These are phyloP conservation scores for Mycena indigotica DNA, from an alignment of 768 basidiomycete genomes.

Conservation along the genomic window DNA sequence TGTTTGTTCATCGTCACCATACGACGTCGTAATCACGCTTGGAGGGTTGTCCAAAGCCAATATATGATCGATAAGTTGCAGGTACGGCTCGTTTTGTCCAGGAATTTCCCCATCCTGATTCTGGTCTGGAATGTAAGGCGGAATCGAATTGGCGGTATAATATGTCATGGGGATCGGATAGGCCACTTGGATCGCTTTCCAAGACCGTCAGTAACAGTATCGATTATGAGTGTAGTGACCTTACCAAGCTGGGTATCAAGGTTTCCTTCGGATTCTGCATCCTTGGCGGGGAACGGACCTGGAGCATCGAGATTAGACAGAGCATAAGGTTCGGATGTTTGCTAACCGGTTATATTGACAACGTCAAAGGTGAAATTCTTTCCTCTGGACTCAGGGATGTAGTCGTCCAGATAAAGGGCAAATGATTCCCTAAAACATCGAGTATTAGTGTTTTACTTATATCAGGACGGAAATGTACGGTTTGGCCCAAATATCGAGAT, in stretches of 20 bases:
- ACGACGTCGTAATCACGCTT: slow-evolving; percentile 43
- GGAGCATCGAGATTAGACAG: not conserved
- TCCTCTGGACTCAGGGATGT: slow-evolving; percentile 32
- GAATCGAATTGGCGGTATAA: slow-evolving; percentile 46
- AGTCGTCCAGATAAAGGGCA: slow-evolving; percentile 32
- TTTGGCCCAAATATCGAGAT: slow-evolving; percentile 36
- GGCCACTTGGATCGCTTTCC: slow-evolving; percentile 41
- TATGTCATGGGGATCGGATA: slow-evolving; percentile 48
- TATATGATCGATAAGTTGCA: slow-evolving; percentile 45
- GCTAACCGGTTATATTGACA: slow-evolving; percentile 37
- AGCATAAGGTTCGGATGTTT: not conserved
- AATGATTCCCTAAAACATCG: slow-evolving; percentile 29
- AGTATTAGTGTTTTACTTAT: no score
- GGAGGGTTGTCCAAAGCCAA: slow-evolving; percentile 33
- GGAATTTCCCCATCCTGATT: slow-evolving; percentile 22
- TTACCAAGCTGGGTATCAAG: slow-evolving; percentile 49
- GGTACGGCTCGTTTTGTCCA: slow-evolving; percentile 44
- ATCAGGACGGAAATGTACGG: not conserved
- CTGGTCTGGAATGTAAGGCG: slow-evolving; percentile 44
- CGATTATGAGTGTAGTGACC: slow-evolving; percentile 39
- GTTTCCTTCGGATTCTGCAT: slow-evolving; percentile 33
- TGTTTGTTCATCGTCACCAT: slow-evolving; percentile 40
- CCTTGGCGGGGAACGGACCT: slow-evolving; percentile 7
- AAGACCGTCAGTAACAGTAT: slow-evolving; percentile 31
- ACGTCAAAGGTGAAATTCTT: slow-evolving; percentile 42